phyloP scores from a whole-genome alignment of 768 basidiomycete species.

The Rhodotorula taiwanensis region DNA sequence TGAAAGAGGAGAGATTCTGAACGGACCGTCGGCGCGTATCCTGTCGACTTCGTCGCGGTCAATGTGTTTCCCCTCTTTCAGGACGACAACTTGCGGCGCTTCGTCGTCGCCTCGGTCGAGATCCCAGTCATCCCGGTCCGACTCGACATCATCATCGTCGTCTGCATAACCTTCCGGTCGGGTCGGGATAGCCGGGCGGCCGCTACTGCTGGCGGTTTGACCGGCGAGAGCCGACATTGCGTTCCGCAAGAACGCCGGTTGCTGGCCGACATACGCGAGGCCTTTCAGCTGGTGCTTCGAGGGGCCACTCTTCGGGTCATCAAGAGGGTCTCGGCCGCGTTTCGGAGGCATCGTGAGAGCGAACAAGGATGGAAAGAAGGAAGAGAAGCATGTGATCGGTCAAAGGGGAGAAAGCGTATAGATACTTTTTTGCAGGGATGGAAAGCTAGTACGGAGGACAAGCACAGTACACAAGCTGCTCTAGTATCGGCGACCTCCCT shows the following conservation, averaged over 20 bases:
- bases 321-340: conserved; percentile 18
- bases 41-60: conserved; percentile 25
- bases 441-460: no score
- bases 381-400: no score
- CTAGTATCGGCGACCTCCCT: conserved; percentile 2
- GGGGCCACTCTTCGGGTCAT: conserved; percentile 16
- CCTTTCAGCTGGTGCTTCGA: conserved; percentile 13
- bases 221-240: conserved; percentile 18
- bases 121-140: conserved; percentile 3
- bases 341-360: background rate
- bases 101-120: conserved; percentile 1
- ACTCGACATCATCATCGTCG: background rate
- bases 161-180: conserved; percentile 7
- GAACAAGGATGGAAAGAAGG: background rate
- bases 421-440: no score
- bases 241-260: conserved; percentile 32
- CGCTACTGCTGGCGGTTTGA: background rate
- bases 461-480: no score
- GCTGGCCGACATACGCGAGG: conserved; percentile 11
- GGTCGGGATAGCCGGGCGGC: conserved; percentile 21
- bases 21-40: conserved; percentile 18
- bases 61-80: conserved; percentile 28
- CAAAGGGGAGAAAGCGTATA: no score
- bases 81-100: conserved; percentile 1
- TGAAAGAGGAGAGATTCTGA: background rate